Base-by-base conservation (phyloP, 352 stramenopile species). In the Peronospora farinosa region DNA sequence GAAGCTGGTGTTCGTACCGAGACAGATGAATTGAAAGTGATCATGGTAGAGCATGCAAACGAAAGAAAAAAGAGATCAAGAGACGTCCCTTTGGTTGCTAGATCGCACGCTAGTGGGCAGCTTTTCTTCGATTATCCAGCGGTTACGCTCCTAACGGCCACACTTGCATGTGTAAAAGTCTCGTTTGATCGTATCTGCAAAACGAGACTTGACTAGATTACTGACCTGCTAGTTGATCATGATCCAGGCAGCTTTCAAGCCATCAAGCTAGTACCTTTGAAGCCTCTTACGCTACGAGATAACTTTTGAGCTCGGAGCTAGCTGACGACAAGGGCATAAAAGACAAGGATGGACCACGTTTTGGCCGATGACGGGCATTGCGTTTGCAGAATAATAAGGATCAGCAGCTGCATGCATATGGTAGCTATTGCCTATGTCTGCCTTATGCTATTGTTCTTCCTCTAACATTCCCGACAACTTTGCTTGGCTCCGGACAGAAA, bases 21-120 rank as follows among this genome's bases (percentile, higher is more conserved):
- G 48, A 60, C 46, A 67, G 59, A 44, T 46, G 48, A 67, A 64
- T 67, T 37, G 48, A 27, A 67, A 67, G 49, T 67, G 59, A 64
- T 16, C 43, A 44, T 45, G 21, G 15, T 37, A 13, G 21, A 45
- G 36, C 35, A 36, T 30, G n/a, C 19, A 41, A 21, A 39, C 9
- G 11, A 36, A 16, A 21, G 13, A 8, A 16, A 37, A 16, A 17
- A 21, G 31, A 25, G 41, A 45, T 28, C 32, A 49, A 41, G 17
- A 13, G 38, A n/a, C 31, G 33, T 27, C n/a, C 31, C 11, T 35
- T 7, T 15, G 11, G 0, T 12, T 35, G 28, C 27, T 38, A 37
- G 8, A 19, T 16, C 19, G 39, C 47, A 51, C 54, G 51, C 32
- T 32, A 28, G 40, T 32, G 31, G 48, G 55, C 32, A 40, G 36